Conservation (phyloP, 805 yeast genomes). For the Saccharomycopsis microspora region DNA sequence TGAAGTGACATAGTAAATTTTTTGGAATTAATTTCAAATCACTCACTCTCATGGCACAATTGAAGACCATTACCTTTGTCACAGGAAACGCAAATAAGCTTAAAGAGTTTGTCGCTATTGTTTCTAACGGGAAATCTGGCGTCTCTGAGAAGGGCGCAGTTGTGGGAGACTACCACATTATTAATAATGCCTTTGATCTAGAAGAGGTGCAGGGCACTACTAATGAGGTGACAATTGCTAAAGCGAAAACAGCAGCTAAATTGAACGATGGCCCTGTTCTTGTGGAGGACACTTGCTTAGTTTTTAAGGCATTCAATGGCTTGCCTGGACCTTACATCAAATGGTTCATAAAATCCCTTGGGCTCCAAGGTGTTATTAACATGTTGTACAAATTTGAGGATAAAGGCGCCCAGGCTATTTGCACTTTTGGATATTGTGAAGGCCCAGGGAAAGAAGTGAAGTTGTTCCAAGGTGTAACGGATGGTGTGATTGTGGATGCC, state of each 20-base stretch:
- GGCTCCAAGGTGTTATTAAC: constrained; percentile 65
- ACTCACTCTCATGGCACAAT: too few relatives aligned
- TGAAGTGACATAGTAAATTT: too few relatives aligned
- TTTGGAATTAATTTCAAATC: too few relatives aligned
- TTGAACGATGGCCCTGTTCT: constrained; percentile 67
- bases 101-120: constrained; percentile 70
- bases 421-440: constrained; percentile 86
- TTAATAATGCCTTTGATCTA: constrained; percentile 62
- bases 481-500: constrained; percentile 66
- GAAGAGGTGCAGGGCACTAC: constrained; percentile 88
- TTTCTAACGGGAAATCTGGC: constrained; percentile 30
- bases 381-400: constrained; percentile 75
- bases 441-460: constrained; percentile 66
- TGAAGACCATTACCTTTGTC: constrained; percentile 32
- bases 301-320: constrained; percentile 67
- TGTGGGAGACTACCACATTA: constrained; percentile 41
- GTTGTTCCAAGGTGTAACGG: constrained; percentile 75
- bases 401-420: constrained; percentile 76
- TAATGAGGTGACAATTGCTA: constrained; percentile 69
- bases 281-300: constrained; percentile 91
- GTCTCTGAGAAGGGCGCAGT: constrained; percentile 18
- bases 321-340: constrained; percentile 94
- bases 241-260: constrained; percentile 64
- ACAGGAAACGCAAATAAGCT: constrained; percentile 88
- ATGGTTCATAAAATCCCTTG: constrained; percentile 78